Conservation (phyloP, 139 green algal species). For the Picochlorum sp. region DNA sequence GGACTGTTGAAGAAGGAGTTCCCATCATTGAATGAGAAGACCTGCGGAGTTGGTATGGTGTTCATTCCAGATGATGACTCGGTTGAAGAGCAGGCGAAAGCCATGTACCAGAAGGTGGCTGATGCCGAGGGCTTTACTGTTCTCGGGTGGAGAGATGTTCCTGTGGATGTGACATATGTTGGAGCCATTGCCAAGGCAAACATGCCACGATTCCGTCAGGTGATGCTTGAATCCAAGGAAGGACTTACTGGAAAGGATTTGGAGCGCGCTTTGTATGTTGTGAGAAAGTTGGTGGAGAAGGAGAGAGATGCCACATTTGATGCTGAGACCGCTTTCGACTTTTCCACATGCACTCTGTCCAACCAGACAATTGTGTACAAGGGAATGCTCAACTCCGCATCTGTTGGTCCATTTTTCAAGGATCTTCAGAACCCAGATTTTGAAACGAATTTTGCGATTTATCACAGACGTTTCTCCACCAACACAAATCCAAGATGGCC, state of each 20-base stretch:
- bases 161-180: conserved; percentile 75
- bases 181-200: conserved; percentile 78
- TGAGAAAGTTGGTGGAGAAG: conserved; percentile 88
- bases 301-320: conserved; percentile 39
- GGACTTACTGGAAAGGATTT: conserved; percentile 68
- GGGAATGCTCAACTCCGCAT: conserved; percentile 36
- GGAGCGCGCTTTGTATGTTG: conserved; percentile 91
- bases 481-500: conserved; percentile 99
- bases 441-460: conserved; percentile 88
- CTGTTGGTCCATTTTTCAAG: conserved; percentile 81
- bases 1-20: conserved; percentile 69
- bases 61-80: conserved; percentile 90
- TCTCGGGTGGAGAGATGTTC: conserved; percentile 88
- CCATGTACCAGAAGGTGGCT: conserved; percentile 67
- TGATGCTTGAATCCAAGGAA: conserved; percentile 22
- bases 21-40: conserved; percentile 43
- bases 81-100: conserved; percentile 52
- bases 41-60: conserved; percentile 88
- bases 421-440: conserved; percentile 84
- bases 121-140: conserved; percentile 72
- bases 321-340: conserved; percentile 52
- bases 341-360: conserved; percentile 88
- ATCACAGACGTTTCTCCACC: conserved; percentile 97
- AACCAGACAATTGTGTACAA: conserved; percentile 96
- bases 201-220: conserved; percentile 86